Evolutionary conservation across 1,139 yeast species (phyloP), one percentile per base, ranked within the genome.

Genomic region (Hemisphaericaspora subhashii): DNA sequence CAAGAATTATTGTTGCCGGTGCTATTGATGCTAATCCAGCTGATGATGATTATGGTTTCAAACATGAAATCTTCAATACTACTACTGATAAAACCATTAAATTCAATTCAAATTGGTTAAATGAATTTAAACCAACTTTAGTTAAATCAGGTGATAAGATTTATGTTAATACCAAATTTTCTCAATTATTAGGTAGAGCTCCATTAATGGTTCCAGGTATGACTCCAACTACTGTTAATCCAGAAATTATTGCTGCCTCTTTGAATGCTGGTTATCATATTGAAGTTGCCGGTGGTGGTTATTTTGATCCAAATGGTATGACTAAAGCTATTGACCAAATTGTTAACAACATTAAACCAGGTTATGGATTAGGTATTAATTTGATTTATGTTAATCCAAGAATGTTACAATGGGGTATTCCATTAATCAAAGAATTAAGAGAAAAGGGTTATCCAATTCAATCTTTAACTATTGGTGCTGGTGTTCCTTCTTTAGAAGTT

Each of bases 201-300:
- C 99, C 98, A 46, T 72, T 92, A 52, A 85, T 94, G 85, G 94
- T 92, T 52, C 96, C 98, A 35, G 99, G 98, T 72, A 92, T 92
- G 99, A 92, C 98, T 30, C 99, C 99, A 58, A 82, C 95, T 36
- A 92, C 98, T 20, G 96, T 90, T 41, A 84, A 88, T 52, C 92
- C 98, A 36, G 92, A 87, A 46, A 89, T 92, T 58, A 92, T 92
- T 41, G 83, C 95, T 47, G 95, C 96, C 29, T 83, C 97, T 26
- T 77, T 89, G 58, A 90, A 90, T 60, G 89, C 98, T 40, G 99
- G 99, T 45, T 92, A 90, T 72, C 96, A 89, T 60, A 88, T 92
- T 59, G 99, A 92, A 72, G 76, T 92, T 56, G 98, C 95, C 38
- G 98, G 98, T 65, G 99, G 99, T 74, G 99, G 98, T 60, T 92